phyloP scores from a whole-genome alignment of 164 flowering plant genomes.

The Stephania yunnanensis region DNA sequence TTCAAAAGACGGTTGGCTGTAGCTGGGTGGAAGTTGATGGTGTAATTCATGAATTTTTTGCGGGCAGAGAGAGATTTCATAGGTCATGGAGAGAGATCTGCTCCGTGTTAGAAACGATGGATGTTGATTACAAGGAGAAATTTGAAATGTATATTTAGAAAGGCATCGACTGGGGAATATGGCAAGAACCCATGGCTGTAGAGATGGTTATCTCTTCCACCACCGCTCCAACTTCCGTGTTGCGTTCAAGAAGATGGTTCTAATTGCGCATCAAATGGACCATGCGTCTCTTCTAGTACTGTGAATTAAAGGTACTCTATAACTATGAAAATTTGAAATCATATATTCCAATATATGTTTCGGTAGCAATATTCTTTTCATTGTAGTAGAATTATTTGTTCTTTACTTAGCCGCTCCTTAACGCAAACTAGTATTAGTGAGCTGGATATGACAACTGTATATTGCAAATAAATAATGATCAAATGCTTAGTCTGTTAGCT shows the following conservation, averaged over 20 bases:
- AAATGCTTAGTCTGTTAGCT: not conserved
- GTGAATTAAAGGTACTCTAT: not conserved
- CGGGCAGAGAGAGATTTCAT: conserved; percentile 13
- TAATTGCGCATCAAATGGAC: not conserved
- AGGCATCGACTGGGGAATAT: not conserved
- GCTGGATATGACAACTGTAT: not conserved
- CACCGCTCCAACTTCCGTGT: too few relatives aligned
- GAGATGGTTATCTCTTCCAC: too few relatives aligned
- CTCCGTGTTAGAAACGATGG: conserved; percentile 10
- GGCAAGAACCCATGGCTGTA: too few relatives aligned
- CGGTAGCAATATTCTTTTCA: too few relatives aligned
- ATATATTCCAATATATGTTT: not conserved
- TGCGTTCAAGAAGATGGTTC: not conserved
- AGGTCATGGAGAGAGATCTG: not conserved
- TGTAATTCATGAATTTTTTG: conserved; percentile 19
- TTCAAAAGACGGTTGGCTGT: conserved; percentile 17
- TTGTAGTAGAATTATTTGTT: too few relatives aligned
- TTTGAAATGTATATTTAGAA: not conserved
- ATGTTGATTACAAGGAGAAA: not conserved
- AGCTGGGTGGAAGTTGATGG: conserved; percentile 19
- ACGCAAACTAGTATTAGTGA: not conserved
- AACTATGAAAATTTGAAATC: not conserved
- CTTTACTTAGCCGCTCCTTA: too few relatives aligned
- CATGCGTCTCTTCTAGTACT: not conserved
- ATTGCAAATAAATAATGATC: not conserved